Evolutionary conservation across 352 stramenopile species (phyloP).

Genomic region (Phytophthora pistaciae): DNA sequence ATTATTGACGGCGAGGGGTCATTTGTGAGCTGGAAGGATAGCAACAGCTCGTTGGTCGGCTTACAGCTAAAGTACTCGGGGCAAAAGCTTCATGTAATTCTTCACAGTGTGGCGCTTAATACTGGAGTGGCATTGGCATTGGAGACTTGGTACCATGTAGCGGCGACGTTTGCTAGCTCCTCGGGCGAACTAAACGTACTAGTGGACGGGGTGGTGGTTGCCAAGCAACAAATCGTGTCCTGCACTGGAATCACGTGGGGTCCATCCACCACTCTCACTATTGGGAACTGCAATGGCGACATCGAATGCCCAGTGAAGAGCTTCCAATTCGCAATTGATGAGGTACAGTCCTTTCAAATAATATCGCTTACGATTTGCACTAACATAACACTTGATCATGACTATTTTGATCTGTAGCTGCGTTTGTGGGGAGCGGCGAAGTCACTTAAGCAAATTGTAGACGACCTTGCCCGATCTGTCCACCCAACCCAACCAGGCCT

Average conservation of each 20-base stretch:
- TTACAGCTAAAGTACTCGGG: conserved; percentile 26
- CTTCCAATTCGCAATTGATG: conserved; percentile 57
- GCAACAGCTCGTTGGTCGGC: neutral
- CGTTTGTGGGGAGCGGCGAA: conserved; percentile 24
- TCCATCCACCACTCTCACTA: conserved; percentile 28
- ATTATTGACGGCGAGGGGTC: conserved; percentile 23
- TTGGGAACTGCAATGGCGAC: conserved; percentile 53
- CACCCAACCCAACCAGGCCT: conserved; percentile 7
- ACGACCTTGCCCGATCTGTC: conserved; percentile 16
- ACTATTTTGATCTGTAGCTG: conserved; percentile 13
- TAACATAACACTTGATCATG: neutral
- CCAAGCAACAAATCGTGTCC: conserved; percentile 18
- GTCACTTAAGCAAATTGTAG: conserved; percentile 9
- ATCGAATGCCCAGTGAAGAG: conserved; percentile 41
- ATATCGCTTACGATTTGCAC: neutral
- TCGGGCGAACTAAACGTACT: conserved; percentile 17
- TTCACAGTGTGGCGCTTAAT: conserved; percentile 30
- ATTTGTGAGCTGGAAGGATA: conserved; percentile 27
- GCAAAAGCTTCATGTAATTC: conserved; percentile 11
- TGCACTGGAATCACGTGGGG: conserved; percentile 13
- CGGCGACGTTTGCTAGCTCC: conserved; percentile 24
- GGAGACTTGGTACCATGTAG: conserved; percentile 31
- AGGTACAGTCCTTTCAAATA: conserved; percentile 35
- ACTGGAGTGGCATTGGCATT: conserved; percentile 10
- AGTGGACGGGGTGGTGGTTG: conserved; percentile 16